These are phyloP conservation scores for Flaveria brownii DNA, from an alignment of 129 eudicot genomes.

Conservation along the genomic window DNA sequence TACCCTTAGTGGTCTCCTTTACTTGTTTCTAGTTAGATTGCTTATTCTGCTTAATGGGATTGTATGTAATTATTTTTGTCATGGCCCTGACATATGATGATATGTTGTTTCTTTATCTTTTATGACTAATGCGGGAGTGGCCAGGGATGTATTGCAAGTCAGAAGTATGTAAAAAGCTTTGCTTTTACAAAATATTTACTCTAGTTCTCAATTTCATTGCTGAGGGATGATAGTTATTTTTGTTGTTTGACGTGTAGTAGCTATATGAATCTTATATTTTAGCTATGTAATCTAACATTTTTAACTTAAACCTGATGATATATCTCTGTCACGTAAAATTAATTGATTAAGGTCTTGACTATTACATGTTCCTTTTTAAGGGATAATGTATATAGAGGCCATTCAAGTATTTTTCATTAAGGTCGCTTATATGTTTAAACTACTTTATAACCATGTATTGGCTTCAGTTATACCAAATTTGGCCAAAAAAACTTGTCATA, in stretches of 20 bases:
- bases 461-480: neutral
- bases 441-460: neutral
- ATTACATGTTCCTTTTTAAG: neutral
- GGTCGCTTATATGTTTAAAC: neutral
- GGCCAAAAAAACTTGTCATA: neutral
- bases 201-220: neutral
- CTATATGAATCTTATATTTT: constrained; percentile 7
- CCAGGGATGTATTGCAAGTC: neutral
- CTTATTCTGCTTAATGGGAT: neutral
- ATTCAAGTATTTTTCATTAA: neutral
- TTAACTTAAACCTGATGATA: constrained; percentile 11
- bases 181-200: neutral
- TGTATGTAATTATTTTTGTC: neutral
- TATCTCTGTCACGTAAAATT: neutral
- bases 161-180: neutral
- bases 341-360: neutral
- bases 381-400: neutral
- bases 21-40: constrained; percentile 1
- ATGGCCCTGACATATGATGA: neutral
- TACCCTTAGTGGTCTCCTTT: neutral
- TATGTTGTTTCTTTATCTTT: neutral
- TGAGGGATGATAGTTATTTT: neutral
- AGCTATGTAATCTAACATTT: neutral
- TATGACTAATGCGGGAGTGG: neutral
- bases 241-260: neutral